phyloP scores from a whole-genome alignment of 2,329 filamentous ascomycete genomes.

The Talaromyces sp. region DNA sequence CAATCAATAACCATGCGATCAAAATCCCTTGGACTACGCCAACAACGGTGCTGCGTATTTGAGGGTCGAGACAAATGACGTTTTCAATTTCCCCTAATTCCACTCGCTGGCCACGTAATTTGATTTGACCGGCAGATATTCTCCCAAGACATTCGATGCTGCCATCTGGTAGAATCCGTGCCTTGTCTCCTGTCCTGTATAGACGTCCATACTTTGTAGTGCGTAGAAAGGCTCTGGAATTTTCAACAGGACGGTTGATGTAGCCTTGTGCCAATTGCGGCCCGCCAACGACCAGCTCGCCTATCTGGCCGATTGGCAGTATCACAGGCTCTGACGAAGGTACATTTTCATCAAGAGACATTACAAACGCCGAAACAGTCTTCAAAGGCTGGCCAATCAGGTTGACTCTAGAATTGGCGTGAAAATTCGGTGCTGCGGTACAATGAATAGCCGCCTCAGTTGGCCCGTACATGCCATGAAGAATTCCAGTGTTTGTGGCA shows the following conservation, averaged over 20 bases:
- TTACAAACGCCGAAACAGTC: slow-evolving; percentile 72
- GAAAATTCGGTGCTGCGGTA: slow-evolving; percentile 64
- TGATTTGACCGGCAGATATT: slow-evolving; percentile 75
- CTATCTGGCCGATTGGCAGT: slow-evolving; percentile 61
- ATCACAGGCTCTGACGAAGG: slow-evolving; percentile 40
- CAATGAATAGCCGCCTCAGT: slow-evolving; percentile 92
- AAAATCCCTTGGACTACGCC: slow-evolving; percentile 63
- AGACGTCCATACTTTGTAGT: slow-evolving; percentile 60
- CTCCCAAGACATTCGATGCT: slow-evolving; percentile 78
- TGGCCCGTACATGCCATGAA: slow-evolving; percentile 92
- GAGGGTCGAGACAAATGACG: slow-evolving; percentile 55
- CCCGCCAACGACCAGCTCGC: slow-evolving; percentile 78
- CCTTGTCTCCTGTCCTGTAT: slow-evolving; percentile 84
- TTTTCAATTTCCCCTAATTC: slow-evolving; percentile 76
- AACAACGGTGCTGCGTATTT: slow-evolving; percentile 62
- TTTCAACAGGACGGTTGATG: slow-evolving; percentile 74
- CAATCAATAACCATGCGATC: slow-evolving; percentile 66
- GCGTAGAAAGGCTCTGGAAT: slow-evolving; percentile 63
- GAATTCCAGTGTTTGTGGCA: slow-evolving; percentile 51
- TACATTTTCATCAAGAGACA: slow-evolving; percentile 42
- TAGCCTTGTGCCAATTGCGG: slow-evolving; percentile 75
- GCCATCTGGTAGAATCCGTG: slow-evolving; percentile 60
- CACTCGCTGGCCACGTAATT: slow-evolving; percentile 76
- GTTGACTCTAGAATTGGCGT: slow-evolving; percentile 51
- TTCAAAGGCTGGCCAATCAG: slow-evolving; percentile 74